Evolutionary conservation across 2,329 filamentous ascomycete genomes (phyloP).

Genomic region (Exophiala spinifera): DNA sequence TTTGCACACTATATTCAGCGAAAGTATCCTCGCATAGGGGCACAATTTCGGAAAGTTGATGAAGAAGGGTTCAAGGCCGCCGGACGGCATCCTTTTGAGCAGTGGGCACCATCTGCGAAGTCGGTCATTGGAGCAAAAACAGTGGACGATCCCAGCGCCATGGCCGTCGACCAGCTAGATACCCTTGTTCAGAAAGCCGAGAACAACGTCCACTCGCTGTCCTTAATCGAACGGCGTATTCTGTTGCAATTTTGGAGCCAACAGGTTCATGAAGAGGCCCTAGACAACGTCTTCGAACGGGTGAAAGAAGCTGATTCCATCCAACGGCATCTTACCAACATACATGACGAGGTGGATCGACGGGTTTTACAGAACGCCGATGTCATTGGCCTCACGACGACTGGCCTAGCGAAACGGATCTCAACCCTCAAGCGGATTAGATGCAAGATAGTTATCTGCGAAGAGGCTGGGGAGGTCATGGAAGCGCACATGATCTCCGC

Average conservation of each 20-base stretch:
- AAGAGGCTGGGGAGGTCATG: conserved; percentile 45
- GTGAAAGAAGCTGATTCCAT: neutral
- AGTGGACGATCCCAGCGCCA: no score
- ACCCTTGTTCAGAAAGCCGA: no score
- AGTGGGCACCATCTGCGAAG: no score
- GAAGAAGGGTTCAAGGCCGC: conserved; percentile 28
- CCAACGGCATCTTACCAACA: no score
- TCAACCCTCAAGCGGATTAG: conserved; percentile 43
- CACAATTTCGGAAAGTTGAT: conserved; percentile 5
- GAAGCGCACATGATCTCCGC: conserved; percentile 43
- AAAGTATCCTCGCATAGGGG: no score
- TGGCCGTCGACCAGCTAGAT: no score
- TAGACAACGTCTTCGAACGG: neutral
- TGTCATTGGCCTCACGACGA: conserved; percentile 55
- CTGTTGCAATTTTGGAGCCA: neutral
- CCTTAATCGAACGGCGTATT: no score
- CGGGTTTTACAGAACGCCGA: conserved; percentile 40
- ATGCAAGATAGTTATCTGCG: conserved; percentile 41
- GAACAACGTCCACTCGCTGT: no score
- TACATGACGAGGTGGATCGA: neutral
- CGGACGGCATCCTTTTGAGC: no score
- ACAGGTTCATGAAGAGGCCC: neutral
- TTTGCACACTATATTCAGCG: no score
- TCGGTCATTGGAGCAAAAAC: no score
- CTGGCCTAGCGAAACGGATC: conserved; percentile 49